Conservation (phyloP, 257 asterid species). For the Agastache rugosa region DNA sequence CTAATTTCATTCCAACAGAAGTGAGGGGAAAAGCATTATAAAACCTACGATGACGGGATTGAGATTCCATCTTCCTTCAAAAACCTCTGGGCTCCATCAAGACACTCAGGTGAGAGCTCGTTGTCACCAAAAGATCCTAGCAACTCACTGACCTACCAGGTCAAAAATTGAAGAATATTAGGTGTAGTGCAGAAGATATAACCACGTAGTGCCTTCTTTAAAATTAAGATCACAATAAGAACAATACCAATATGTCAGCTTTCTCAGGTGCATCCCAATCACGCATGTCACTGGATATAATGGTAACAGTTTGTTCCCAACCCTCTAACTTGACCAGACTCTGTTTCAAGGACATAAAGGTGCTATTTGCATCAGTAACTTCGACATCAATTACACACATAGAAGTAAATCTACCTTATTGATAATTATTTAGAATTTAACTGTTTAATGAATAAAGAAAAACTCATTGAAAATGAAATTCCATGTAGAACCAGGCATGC, state of each 20-base stretch:
- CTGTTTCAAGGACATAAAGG: conserved; percentile 49
- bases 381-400: conserved; percentile 17
- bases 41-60: conserved; percentile 86
- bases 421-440: not conserved
- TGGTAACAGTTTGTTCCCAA: conserved; percentile 84
- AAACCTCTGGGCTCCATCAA: conserved; percentile 97
- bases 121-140: conserved; percentile 99
- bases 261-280: conserved; percentile 93
- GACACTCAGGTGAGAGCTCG: conserved; percentile 99
- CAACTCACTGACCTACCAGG: conserved; percentile 86
- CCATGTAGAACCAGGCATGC: not conserved
- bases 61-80: conserved; percentile 93
- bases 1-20: conserved; percentile 16
- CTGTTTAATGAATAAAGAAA: conserved; percentile 9
- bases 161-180: conserved; percentile 24
- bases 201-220: conserved; percentile 7
- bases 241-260: conserved; percentile 91
- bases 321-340: conserved; percentile 95
- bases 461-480: not conserved
- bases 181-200: conserved; percentile 17
- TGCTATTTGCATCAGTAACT: conserved; percentile 21
- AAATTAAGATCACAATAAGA: conserved; percentile 5
- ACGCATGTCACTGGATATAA: conserved; percentile 95
- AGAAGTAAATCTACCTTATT: conserved; percentile 18
- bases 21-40: not conserved